Evolutionary conservation across 1,139 yeast species (phyloP).

Genomic region (Scheffersomyces insectosa): DNA sequence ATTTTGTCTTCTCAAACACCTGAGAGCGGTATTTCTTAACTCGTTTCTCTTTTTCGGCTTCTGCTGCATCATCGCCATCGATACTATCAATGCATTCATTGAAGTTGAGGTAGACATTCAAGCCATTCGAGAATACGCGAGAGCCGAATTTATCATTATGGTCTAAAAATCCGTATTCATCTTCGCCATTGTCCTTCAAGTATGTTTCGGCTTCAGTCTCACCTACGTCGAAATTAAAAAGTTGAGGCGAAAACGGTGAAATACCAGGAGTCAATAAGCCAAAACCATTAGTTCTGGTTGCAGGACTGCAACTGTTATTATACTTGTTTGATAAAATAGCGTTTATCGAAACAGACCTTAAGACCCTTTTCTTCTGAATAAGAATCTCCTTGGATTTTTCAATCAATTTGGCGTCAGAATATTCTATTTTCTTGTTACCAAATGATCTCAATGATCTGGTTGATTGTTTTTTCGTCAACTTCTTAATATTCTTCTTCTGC

Average conservation of each 20-base stretch:
- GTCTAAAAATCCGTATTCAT: slow-evolving; percentile 39
- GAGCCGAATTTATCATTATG: slow-evolving; percentile 29
- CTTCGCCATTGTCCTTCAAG: slow-evolving; percentile 22
- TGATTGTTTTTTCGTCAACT: slow-evolving; percentile 41
- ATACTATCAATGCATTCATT: slow-evolving; percentile 18
- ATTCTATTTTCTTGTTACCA: slow-evolving; percentile 35
- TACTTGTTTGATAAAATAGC: slow-evolving; percentile 37
- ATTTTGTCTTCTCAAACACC: slow-evolving; percentile 22
- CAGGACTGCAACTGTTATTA: slow-evolving; percentile 8
- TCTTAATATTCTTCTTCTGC: slow-evolving; percentile 45
- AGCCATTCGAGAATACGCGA: slow-evolving; percentile 32
- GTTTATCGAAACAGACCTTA: slow-evolving; percentile 47
- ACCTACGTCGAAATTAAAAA: slow-evolving; percentile 11
- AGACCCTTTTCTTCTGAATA: slow-evolving; percentile 46
- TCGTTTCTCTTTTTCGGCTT: slow-evolving; percentile 10
- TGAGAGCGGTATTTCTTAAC: slow-evolving; percentile 41
- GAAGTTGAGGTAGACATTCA: slow-evolving; percentile 25
- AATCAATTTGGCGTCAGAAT: slow-evolving; percentile 56
- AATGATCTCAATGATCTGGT: slow-evolving; percentile 17
- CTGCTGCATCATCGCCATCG: slow-evolving; percentile 11
- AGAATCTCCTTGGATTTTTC: slow-evolving; percentile 43
- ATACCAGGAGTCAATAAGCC: slow-evolving; percentile 11
- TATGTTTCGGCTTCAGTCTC: slow-evolving; percentile 5
- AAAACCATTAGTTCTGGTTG: slow-evolving; percentile 3
- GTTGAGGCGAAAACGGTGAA: slow-evolving; percentile 16